Evolutionary conservation across 805 yeast genomes (phyloP), one percentile per base, ranked within the genome.

Genomic region (Sungouiella thailandica): DNA sequence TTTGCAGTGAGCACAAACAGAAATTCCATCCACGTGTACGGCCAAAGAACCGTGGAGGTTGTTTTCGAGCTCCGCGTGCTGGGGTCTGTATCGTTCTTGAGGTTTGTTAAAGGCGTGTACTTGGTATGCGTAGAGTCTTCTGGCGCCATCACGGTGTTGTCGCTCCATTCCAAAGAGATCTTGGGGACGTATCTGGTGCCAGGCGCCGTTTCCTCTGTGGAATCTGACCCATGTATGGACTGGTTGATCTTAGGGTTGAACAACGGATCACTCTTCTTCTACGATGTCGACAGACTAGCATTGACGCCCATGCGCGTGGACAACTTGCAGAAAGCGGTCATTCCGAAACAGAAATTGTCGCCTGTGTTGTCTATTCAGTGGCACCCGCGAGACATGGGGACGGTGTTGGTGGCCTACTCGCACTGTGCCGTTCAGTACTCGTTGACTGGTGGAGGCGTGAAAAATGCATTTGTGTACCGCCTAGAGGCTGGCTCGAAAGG

Each of bases 301-400:
- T 56, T 79, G 43, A 74, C 96, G 0, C 79, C 82, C 2, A 69
- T 76, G 38, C 70, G 79, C 34, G 65, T 93, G 16, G 82, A 76
- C 33, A 85, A 84, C 50, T 64, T 84, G 20, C 96, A 88, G 52
- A 75, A 75, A 40, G 54, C 40, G 28, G 65, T 76, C 3, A 60
- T 80, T 28, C 79, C 85, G 0, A 70, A 71, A 32, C 78, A 74
- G 25, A 68, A 72, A 12, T 43, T 73, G 40, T 78, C 88, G 0
- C 78, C 84, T 1, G 93, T 88, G 1, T 53, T 75, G 1, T 65
- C 80, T 0, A 58, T 93, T 3, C 76, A 77, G 41, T 70, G 95
- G 73, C 93, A 86, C 50, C 98, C 99, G 4, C 70, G 97, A 42
- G 97, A 93, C 53, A 68, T 87, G 6, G 90, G 95, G 0, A 69